Evolutionary conservation across 148 eudicot species (phyloP).

Genomic region (Amaranthus cruentus): DNA sequence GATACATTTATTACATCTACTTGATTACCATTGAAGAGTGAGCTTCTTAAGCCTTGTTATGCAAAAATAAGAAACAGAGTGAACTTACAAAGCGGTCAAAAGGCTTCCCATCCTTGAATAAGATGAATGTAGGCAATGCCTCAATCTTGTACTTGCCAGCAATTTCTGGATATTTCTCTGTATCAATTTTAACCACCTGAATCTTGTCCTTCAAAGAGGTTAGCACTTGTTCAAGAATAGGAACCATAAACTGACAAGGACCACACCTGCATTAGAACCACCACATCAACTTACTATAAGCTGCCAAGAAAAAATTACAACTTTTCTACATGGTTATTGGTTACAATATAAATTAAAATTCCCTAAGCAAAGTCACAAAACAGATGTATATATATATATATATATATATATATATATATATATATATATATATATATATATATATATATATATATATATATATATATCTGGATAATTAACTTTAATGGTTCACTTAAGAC

Average conservation of each 20-base stretch:
- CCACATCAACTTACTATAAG: background rate
- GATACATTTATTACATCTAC: background rate
- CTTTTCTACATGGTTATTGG: background rate
- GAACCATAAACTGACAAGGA: constrained; percentile 94
- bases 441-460: too few relatives aligned
- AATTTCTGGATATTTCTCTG: constrained; percentile 67
- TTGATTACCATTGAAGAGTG: background rate
- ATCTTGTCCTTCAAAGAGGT: constrained; percentile 55
- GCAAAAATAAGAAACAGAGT: constrained; percentile 6
- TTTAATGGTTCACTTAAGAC: background rate
- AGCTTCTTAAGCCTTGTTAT: background rate
- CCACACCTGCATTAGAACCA: constrained; percentile 67
- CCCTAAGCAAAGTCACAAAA: background rate
- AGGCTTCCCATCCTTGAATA: constrained; percentile 82
- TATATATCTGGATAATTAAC: background rate
- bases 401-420: background rate
- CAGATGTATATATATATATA: background rate
- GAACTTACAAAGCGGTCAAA: constrained; percentile 82
- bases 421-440: background rate
- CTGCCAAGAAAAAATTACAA: background rate
- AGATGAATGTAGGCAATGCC: constrained; percentile 83
- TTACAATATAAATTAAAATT: background rate
- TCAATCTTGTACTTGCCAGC: constrained; percentile 70
- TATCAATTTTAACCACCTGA: constrained; percentile 84
- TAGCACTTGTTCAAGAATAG: constrained; percentile 67